Evolutionary conservation across 75 land plant species (phyloP).

Genomic region (Cupressus sempervirens): DNA sequence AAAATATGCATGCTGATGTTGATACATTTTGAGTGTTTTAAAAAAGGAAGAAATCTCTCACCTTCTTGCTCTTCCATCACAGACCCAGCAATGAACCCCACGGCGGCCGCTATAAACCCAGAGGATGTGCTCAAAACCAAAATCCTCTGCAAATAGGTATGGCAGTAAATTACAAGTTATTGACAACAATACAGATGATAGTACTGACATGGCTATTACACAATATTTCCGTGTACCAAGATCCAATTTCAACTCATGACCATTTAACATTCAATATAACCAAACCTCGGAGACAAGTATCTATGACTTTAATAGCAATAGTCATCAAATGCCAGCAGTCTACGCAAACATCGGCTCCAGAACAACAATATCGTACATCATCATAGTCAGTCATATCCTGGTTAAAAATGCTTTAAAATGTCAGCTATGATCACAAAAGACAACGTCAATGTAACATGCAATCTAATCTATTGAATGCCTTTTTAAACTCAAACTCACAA

Average conservation of each 20-base stretch:
- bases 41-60: slow-evolving; percentile 15
- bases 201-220: background rate
- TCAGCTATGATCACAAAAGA: background rate
- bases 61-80: slow-evolving; percentile 97
- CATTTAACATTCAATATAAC: background rate
- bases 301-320: slow-evolving; percentile 92
- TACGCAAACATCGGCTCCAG: slow-evolving; percentile 90
- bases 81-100: slow-evolving; percentile 99
- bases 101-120: slow-evolving; percentile 99
- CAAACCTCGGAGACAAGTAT: slow-evolving; percentile 85
- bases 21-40: background rate
- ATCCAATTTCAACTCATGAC: background rate
- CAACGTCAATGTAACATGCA: background rate
- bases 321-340: slow-evolving; percentile 99
- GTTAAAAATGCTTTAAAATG: background rate
- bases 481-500: slow-evolving; percentile 47
- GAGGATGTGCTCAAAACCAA: slow-evolving; percentile 93
- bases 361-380: slow-evolving; percentile 91
- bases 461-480: background rate
- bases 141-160: slow-evolving; percentile 71
- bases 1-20: background rate
- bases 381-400: slow-evolving; percentile 99
- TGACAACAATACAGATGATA: background rate
- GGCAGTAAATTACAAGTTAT: background rate
- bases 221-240: background rate